These are phyloP conservation scores for Testicularia cyperi DNA, from an alignment of 1,284 basidiomycete genomes.

Conservation along the genomic window DNA sequence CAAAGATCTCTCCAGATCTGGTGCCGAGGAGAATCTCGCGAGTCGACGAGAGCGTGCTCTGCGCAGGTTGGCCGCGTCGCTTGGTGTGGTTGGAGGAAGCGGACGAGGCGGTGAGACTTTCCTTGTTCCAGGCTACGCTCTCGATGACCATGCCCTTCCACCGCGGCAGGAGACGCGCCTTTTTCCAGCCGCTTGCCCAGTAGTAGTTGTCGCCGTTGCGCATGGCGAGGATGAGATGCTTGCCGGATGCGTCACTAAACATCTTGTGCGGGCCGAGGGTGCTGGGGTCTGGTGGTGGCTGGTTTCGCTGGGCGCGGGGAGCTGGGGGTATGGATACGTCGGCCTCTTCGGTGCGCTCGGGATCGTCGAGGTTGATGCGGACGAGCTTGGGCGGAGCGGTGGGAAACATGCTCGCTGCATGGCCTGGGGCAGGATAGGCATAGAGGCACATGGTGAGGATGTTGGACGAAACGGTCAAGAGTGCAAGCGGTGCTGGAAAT, in stretches of 20 bases:
- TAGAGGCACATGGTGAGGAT: conserved; percentile 56
- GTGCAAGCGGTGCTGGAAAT: conserved; percentile 51
- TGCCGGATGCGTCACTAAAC: conserved; percentile 76
- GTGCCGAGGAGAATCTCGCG: conserved; percentile 87
- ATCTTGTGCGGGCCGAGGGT: conserved; percentile 42
- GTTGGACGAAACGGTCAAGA: conserved; percentile 53
- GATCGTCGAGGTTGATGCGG: conserved; percentile 57
- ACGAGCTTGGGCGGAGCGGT: conserved; percentile 43
- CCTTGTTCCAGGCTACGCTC: conserved; percentile 83
- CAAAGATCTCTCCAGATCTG: conserved; percentile 47
- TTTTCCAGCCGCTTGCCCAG: conserved; percentile 58
- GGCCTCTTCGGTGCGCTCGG: conserved; percentile 50
- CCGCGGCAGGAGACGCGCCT: conserved; percentile 59
- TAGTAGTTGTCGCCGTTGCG: conserved; percentile 92
- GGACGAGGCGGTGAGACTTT: not conserved
- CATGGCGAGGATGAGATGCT: conserved; percentile 84
- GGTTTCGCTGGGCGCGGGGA: conserved; percentile 36
- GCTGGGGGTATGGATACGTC: conserved; percentile 45
- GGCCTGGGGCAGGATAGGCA: conserved; percentile 21
- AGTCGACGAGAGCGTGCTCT: conserved; percentile 61
- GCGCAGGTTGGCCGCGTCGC: conserved; percentile 1
- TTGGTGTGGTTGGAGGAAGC: conserved; percentile 2
- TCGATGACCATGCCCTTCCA: conserved; percentile 82
- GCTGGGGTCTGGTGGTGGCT: conserved; percentile 36
- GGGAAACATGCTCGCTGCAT: conserved; percentile 13